These are phyloP conservation scores for Dillenia turbinata DNA, from an alignment of 164 flowering plant genomes.

Conservation along the genomic window DNA sequence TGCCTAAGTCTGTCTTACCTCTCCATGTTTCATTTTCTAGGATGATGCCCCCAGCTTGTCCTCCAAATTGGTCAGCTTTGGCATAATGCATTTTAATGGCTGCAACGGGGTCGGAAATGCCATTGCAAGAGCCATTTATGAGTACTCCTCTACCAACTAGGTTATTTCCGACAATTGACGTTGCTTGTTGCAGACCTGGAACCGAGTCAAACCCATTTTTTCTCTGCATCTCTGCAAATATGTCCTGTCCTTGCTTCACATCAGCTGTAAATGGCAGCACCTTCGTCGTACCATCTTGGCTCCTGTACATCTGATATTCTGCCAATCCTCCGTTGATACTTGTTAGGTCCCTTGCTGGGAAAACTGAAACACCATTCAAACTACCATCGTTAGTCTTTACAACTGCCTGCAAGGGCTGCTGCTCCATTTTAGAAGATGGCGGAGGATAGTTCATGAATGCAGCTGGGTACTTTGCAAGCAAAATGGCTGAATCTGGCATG, in stretches of 20 bases:
- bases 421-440: slow-evolving; percentile 40
- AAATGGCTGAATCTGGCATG: slow-evolving; percentile 56
- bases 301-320: slow-evolving; percentile 35
- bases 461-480: slow-evolving; percentile 59
- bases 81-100: slow-evolving; percentile 78
- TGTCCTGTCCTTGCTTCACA: slow-evolving; percentile 35
- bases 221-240: slow-evolving; percentile 46
- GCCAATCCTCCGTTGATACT: slow-evolving; percentile 28
- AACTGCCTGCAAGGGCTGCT: slow-evolving; percentile 31
- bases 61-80: slow-evolving; percentile 36
- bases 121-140: slow-evolving; percentile 44
- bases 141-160: slow-evolving; percentile 41
- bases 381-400: slow-evolving; percentile 30
- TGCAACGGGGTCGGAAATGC: slow-evolving; percentile 79
- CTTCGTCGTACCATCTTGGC: slow-evolving; percentile 25
- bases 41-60: slow-evolving; percentile 32
- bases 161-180: slow-evolving; percentile 47
- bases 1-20: slow-evolving; percentile 54
- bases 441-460: slow-evolving; percentile 40
- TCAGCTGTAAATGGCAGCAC: slow-evolving; percentile 48
- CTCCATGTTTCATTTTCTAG: slow-evolving; percentile 62
- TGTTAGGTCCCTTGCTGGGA: slow-evolving; percentile 29
- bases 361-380: slow-evolving; percentile 34
- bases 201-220: slow-evolving; percentile 43
- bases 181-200: slow-evolving; percentile 38